Evolutionary conservation across 352 stramenopile genomes (phyloP), one percentile per base, ranked within the genome.

Genomic region (Phytophthora cactorum): DNA sequence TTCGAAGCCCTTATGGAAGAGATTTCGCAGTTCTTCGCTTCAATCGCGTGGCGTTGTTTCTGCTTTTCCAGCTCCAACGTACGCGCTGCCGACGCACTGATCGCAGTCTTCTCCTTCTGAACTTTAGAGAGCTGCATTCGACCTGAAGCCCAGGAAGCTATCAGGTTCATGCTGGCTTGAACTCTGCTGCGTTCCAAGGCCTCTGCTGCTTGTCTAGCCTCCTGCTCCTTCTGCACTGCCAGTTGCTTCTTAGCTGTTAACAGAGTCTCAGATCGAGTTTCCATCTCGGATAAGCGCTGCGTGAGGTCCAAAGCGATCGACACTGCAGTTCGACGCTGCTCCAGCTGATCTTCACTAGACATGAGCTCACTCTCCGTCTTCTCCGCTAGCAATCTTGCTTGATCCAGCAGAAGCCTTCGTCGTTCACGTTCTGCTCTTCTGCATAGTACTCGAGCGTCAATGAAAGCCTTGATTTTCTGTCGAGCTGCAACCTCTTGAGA

Each of bases 361-460:
- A 89, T 82, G 15, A 63, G n/a, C 17, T 77, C 69, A 6, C 59
- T 62, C 28, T 91, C 80, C 0, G 49, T 27, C 25, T 78, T 80
- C 53, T 84, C 82, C 14, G 56, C 61, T 41, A 34, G 31, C 0
- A 89, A 28, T 7, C 50, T 53, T 7, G 34, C 14, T 22, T 79
- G 67, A 5, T 59, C n/a, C 2, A 47, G 11, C 5, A 74, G 29
- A 12, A 77, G 38, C 10, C 31, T 52, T 22, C 36, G 31, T 36
- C 51, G 46, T 29, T 82, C 63, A 32, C 22, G 46, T 4, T 61
- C 54, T 28, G 59, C 45, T 59, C 70, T 63, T 34, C 43, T 46
- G 12, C 43, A 36, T 5, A 80, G n/a, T 5, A 65, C 38, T 0
- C 58, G 57, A 22, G 45, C 38, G 25, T 76, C 63, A 14, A 87